Evolutionary conservation across 148 eudicot species (phyloP).

Genomic region (Polygonum maritimum): DNA sequence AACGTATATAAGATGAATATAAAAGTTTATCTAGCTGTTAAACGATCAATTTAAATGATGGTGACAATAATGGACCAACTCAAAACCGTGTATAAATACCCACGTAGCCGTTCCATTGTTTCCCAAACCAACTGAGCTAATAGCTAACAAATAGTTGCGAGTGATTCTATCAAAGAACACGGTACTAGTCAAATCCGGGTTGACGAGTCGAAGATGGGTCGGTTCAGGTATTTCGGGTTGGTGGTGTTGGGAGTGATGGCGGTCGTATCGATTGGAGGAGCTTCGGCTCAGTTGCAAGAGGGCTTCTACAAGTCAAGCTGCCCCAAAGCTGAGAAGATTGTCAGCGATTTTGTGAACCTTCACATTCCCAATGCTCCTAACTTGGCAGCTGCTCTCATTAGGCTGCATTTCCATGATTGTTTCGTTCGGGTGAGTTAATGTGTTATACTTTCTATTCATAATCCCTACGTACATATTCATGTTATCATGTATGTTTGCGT

Average conservation of each 20-base stretch:
- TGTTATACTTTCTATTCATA: too few species aligned
- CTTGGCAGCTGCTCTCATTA: slow-evolving; percentile 32
- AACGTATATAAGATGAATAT: background rate
- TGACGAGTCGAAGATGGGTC: background rate
- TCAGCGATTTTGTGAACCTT: slow-evolving; percentile 26
- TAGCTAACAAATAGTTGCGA: too few species aligned
- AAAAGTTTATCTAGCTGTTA: slow-evolving; percentile 1
- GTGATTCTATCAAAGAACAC: background rate
- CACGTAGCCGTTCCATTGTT: background rate
- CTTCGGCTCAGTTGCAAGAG: slow-evolving; percentile 18
- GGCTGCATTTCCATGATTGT: slow-evolving; percentile 63
- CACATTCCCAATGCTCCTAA: slow-evolving; percentile 43
- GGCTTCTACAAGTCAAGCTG: slow-evolving; percentile 36
- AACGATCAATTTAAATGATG: background rate
- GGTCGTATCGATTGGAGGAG: background rate
- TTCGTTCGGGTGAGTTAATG: slow-evolving; percentile 38
- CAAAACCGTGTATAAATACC: background rate
- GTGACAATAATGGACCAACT: background rate
- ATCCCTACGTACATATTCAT: too few species aligned
- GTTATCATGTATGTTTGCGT: too few species aligned
- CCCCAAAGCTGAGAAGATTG: slow-evolving; percentile 48
- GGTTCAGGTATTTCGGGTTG: background rate
- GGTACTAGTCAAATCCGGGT: background rate
- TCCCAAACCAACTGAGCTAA: background rate
- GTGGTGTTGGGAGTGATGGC: background rate